Evolutionary conservation across 176 grass and related monocot species (phyloP).

Genomic region (Triticum dicoccoides): DNA sequence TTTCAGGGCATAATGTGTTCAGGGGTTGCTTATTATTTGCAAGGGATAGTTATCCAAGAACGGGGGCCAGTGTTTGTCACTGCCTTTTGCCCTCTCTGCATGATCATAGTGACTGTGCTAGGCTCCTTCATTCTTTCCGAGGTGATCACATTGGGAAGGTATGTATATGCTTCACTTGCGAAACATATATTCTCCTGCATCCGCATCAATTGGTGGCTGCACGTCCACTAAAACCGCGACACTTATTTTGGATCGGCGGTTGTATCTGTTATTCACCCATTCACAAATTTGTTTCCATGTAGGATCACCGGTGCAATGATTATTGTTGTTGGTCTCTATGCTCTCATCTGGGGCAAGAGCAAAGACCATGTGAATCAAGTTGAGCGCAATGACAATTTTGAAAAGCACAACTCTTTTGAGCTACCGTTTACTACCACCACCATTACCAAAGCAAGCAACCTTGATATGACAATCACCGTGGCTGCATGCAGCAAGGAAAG

Average conservation of each 20-base stretch:
- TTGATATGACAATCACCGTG: not conserved
- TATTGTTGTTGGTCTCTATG: conserved; percentile 65
- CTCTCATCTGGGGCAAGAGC: conserved; percentile 84
- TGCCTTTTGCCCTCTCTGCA: conserved; percentile 68
- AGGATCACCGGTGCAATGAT: conserved; percentile 65
- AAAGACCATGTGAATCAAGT: conserved; percentile 34
- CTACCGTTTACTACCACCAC: conserved; percentile 22
- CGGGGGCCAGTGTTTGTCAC: conserved; percentile 74
- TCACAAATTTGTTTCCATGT: conserved; percentile 4
- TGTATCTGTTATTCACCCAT: not conserved
- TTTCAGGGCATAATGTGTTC: conserved; percentile 65
- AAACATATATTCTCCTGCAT: not conserved
- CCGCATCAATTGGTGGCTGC: no score
- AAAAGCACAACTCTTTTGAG: conserved; percentile 17
- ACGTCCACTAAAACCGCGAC: no score
- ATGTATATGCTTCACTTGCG: not conserved
- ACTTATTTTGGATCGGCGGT: no score
- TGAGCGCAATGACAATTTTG: not conserved
- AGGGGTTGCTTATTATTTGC: conserved; percentile 60
- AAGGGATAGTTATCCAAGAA: conserved; percentile 66
- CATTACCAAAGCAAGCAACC: not conserved
- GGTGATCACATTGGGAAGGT: conserved; percentile 68
- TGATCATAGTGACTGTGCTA: conserved; percentile 63
- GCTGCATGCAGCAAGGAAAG: not conserved
- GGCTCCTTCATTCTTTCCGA: conserved; percentile 63